Evolutionary conservation across 208 protist genomes (phyloP).

Genomic region (Crithidia mellificae): DNA sequence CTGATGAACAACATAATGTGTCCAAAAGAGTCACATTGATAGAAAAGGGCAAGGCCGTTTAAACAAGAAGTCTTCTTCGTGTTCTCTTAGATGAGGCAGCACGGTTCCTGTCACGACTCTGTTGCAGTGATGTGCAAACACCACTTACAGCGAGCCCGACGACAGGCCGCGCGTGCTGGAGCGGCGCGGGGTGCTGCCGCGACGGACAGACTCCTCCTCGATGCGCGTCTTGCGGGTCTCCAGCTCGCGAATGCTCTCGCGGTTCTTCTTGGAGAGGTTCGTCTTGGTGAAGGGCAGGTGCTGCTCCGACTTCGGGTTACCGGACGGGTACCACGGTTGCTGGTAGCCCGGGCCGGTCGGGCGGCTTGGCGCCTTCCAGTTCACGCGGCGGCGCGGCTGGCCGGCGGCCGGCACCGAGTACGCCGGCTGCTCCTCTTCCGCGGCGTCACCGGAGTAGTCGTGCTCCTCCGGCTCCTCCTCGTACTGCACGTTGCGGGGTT

Average conservation of each 20-base stretch:
- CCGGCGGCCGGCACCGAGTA: constrained; percentile 8
- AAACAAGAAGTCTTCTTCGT: neutral
- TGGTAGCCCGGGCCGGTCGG: constrained; percentile 31
- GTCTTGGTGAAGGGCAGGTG: constrained; percentile 80
- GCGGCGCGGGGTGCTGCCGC: constrained; percentile 35
- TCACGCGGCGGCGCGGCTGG: constrained; percentile 12
- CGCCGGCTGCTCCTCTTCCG: constrained; percentile 5
- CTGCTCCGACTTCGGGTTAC: constrained; percentile 42
- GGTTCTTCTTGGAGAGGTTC: constrained; percentile 50
- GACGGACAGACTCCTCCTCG: constrained; percentile 56
- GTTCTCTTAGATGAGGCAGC: too few species aligned
- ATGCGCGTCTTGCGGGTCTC: constrained; percentile 56
- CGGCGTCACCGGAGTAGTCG: constrained; percentile 2
- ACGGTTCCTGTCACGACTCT: too few species aligned
- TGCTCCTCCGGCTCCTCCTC: constrained; percentile 27
- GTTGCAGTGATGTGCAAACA: too few species aligned
- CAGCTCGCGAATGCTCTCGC: constrained; percentile 69
- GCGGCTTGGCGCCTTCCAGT: constrained; percentile 4
- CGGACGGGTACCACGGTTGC: constrained; percentile 73
- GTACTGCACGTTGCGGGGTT: constrained; percentile 9
- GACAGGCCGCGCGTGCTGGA: constrained; percentile 29
- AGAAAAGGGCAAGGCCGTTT: too few species aligned
- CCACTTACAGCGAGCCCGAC: constrained; percentile 19
- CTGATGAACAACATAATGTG: too few species aligned
- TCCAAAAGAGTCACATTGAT: too few species aligned